phyloP scores from a whole-genome alignment of 768 basidiomycete species.

The Lactarius deliciosus region DNA sequence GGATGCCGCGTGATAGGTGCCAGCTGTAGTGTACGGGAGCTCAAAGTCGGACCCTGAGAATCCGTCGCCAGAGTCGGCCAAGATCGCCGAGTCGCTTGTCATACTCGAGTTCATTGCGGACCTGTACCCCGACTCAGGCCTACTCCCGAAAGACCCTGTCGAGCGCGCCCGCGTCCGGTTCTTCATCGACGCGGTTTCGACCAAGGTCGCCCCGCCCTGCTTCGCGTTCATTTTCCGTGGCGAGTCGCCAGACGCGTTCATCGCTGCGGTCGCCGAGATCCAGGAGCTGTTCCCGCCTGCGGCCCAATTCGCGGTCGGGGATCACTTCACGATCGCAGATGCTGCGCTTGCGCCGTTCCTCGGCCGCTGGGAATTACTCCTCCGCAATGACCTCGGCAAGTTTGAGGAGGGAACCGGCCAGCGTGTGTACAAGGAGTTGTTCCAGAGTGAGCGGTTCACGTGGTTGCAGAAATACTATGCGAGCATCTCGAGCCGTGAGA shows the following conservation, averaged over 20 bases:
- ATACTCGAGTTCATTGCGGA: conserved; percentile 64
- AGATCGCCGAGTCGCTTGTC: conserved; percentile 59
- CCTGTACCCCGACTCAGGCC: conserved; percentile 44
- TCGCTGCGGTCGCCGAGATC: conserved; percentile 45
- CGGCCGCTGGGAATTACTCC: conserved; percentile 44
- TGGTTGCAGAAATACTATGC: conserved; percentile 47
- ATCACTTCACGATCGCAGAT: conserved; percentile 58
- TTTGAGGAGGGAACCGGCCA: conserved; percentile 43
- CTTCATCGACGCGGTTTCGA: conserved; percentile 53
- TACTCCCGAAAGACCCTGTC: conserved; percentile 55
- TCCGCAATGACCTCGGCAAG: conserved; percentile 50
- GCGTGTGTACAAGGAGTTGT: conserved; percentile 40
- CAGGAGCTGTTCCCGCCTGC: conserved; percentile 48
- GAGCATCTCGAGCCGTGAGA: conserved; percentile 48
- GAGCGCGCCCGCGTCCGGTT: conserved; percentile 54
- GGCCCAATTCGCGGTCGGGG: conserved; percentile 40
- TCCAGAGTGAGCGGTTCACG: conserved; percentile 45
- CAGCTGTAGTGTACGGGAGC: conserved; percentile 60
- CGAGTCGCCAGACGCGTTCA: conserved; percentile 41
- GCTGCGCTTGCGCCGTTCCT: conserved; percentile 58
- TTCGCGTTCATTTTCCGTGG: conserved; percentile 37
- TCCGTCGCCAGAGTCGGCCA: conserved; percentile 54
- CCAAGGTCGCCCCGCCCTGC: conserved; percentile 43
- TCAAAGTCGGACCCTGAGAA: conserved; percentile 49
- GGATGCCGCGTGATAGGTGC: conserved; percentile 40